Evolutionary conservation across 192 early-diverging fungal species (phyloP).

Genomic region (Dissophora ornata): DNA sequence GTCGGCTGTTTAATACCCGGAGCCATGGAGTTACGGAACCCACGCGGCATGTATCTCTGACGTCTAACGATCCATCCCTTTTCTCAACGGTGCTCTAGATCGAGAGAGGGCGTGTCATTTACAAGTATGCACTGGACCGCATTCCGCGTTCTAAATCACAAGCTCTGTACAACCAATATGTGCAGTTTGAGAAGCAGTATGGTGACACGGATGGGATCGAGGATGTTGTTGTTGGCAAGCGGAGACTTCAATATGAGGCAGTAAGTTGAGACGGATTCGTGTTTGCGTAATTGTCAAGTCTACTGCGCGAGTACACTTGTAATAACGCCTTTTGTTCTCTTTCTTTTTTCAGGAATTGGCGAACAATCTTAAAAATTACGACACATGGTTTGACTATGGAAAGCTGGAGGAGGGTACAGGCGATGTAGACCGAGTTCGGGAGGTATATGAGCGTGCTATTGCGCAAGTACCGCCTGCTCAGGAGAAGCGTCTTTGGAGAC

Average conservation of each 20-base stretch:
- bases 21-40: too few species aligned
- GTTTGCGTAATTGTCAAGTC: not conserved
- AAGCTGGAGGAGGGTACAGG: conserved; percentile 86
- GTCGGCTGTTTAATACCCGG: not conserved
- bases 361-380: conserved; percentile 90
- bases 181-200: conserved; percentile 97
- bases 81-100: too few species aligned
- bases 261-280: conserved; percentile 21
- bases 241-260: conserved; percentile 92
- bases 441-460: conserved; percentile 96
- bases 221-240: conserved; percentile 87
- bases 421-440: conserved; percentile 81
- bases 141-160: conserved; percentile 85
- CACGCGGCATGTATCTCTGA: too few species aligned
- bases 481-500: conserved; percentile 95
- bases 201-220: conserved; percentile 92
- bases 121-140: conserved; percentile 92
- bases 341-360: conserved; percentile 56
- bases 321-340: not conserved
- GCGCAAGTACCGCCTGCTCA: conserved; percentile 84
- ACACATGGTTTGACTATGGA: conserved; percentile 98
- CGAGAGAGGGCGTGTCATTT: conserved; percentile 95
- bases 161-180: conserved; percentile 93
- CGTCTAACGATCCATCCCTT: not conserved
- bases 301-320: not conserved